These are phyloP conservation scores for Gardenia jasminoides DNA, from an alignment of 257 asterid species.

Conservation along the genomic window DNA sequence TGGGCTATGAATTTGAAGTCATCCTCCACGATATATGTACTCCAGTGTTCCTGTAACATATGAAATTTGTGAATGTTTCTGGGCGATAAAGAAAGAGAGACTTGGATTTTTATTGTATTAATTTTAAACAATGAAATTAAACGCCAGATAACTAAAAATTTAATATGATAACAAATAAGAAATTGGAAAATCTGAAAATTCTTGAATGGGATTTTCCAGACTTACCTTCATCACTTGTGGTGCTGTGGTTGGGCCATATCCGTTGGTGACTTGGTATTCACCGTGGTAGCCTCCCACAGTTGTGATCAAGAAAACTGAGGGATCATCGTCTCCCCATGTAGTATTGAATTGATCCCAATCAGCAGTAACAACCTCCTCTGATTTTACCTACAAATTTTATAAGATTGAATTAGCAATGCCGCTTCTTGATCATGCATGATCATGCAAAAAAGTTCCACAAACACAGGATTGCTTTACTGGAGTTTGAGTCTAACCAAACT, in stretches of 20 bases:
- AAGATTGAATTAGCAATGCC: not conserved
- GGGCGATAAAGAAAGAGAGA: no score
- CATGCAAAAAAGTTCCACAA: no score
- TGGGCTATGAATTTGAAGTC: slow-evolving; percentile 64
- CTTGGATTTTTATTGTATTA: no score
- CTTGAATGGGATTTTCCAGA: no score
- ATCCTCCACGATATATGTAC: slow-evolving; percentile 55
- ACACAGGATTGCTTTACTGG: no score
- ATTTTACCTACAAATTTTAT: slow-evolving; percentile 39
- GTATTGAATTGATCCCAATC: slow-evolving; percentile 43
- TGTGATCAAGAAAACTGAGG: slow-evolving; percentile 57
- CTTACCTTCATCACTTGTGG: slow-evolving; percentile 51
- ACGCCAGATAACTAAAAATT: no score
- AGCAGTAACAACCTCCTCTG: slow-evolving; percentile 56
- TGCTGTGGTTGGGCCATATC: slow-evolving; percentile 62
- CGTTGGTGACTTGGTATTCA: slow-evolving; percentile 73
- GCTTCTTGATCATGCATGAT: no score
- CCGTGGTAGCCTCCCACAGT: slow-evolving; percentile 44
- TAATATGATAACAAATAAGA: no score
- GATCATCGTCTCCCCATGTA: slow-evolving; percentile 69
- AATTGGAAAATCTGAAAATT: no score
- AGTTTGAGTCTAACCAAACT: no score
- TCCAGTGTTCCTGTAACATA: slow-evolving; percentile 58
- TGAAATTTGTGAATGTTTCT: no score
- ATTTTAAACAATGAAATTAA: no score